phyloP scores from a whole-genome alignment of 139 green algal species.

The Micractinium conductrix region DNA sequence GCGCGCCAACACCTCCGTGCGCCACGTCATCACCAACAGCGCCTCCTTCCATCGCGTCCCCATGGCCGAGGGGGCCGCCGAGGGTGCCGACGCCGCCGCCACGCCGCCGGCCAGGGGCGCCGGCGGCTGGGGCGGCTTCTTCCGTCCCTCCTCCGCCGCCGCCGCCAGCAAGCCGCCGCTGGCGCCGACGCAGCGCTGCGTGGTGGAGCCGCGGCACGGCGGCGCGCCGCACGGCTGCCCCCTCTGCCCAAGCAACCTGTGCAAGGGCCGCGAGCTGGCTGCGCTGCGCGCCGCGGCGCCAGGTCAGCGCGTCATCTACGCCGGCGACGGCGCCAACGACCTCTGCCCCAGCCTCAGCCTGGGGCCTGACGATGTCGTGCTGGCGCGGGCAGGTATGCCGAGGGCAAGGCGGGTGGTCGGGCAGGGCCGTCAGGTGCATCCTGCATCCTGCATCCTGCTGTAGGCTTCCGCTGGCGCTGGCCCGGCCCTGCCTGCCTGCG shows the following conservation, averaged over 20 bases:
- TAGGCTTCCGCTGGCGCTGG: too few relatives aligned
- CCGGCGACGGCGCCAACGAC: conserved; percentile 84
- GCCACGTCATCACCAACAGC: conserved; percentile 32
- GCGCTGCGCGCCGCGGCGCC: conserved; percentile 27
- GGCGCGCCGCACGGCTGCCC: conserved; percentile 49
- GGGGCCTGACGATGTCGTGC: conserved; percentile 65
- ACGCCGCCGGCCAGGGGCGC: background rate
- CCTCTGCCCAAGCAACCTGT: conserved; percentile 81
- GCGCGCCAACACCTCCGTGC: background rate
- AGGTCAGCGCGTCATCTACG: conserved; percentile 65
- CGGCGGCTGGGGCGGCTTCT: conserved; percentile 1
- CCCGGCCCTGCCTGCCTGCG: too few relatives aligned
- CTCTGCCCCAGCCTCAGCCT: conserved; percentile 79
- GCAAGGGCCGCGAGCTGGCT: conserved; percentile 81
- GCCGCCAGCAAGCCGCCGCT: background rate
- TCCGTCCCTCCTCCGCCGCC: background rate
- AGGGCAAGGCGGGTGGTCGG: too few relatives aligned
- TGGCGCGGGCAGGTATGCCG: too few relatives aligned
- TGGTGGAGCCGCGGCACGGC: conserved; percentile 33
- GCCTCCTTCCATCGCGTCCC: conserved; percentile 9
- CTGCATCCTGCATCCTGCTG: too few relatives aligned
- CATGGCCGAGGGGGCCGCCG: too few relatives aligned
- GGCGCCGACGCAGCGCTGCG: conserved; percentile 21
- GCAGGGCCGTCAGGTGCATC: too few relatives aligned
- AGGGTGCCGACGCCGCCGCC: background rate